Evolutionary conservation across 805 yeast species (phyloP).

Genomic region (Kregervanrija pseudodelftensis): DNA sequence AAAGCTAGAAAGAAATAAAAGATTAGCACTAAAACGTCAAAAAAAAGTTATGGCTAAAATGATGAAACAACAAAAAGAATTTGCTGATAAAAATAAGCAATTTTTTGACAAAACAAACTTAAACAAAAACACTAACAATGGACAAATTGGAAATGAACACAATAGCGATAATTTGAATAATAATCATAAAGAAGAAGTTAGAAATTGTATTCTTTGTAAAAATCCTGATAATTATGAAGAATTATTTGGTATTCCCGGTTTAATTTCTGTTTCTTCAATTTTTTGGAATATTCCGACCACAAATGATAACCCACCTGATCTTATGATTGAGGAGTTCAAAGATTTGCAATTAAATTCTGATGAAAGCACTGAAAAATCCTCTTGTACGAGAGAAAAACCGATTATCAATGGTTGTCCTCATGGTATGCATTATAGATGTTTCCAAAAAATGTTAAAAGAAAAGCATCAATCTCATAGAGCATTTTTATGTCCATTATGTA

Average conservation of each 20-base stretch:
- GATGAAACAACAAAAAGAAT: constrained; percentile 44
- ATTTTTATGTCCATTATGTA: constrained; percentile 46
- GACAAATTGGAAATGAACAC: neutral
- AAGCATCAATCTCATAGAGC: constrained; percentile 12
- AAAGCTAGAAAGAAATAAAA: constrained; percentile 45
- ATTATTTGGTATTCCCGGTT: constrained; percentile 53
- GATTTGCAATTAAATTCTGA: neutral
- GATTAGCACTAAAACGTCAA: constrained; percentile 56
- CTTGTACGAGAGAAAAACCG: constrained; percentile 17
- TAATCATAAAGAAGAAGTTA: constrained; percentile 9
- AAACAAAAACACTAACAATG: neutral
- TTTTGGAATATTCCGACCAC: constrained; percentile 41
- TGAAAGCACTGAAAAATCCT: constrained; percentile 1
- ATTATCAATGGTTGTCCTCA: constrained; percentile 45
- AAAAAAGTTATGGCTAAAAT: constrained; percentile 55
- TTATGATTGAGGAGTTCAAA: constrained; percentile 18
- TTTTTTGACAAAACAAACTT: constrained; percentile 13
- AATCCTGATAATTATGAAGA: constrained; percentile 39
- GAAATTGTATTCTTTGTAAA: constrained; percentile 55
- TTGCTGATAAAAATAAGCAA: constrained; percentile 33
- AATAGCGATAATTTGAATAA: neutral
- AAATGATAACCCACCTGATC: constrained; percentile 23
- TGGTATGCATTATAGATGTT: constrained; percentile 44
- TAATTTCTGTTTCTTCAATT: constrained; percentile 37
- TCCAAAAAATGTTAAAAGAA: constrained; percentile 24